phyloP scores from a whole-genome alignment of 495 filamentous ascomycete genomes.

The Wilcoxina mikolae region DNA sequence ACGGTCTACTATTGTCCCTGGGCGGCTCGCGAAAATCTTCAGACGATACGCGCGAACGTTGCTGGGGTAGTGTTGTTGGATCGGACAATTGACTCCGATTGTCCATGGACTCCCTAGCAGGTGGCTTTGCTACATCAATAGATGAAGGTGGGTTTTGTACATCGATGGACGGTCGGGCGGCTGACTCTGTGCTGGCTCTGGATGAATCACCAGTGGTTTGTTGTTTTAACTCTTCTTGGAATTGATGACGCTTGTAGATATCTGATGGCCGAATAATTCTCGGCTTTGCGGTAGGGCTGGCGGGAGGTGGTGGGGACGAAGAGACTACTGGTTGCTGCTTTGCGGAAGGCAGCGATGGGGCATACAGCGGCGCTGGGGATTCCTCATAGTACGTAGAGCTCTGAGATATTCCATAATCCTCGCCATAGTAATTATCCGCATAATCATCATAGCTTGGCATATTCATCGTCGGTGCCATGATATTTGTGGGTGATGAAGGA shows the following conservation, averaged over 20 bases:
- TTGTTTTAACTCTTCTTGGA: not conserved
- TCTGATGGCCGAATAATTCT: conserved; percentile 7
- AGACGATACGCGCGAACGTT: not conserved
- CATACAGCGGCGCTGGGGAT: not conserved
- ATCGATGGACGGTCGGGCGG: not conserved
- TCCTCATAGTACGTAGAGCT: not conserved
- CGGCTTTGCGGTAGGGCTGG: conserved; percentile 2
- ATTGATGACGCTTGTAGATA: conserved; percentile 8
- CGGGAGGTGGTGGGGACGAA: not conserved
- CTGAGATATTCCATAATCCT: not conserved
- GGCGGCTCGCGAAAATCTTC: not conserved
- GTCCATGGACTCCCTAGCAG: no score
- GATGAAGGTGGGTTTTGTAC: not conserved
- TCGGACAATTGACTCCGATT: not conserved
- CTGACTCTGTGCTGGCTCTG: not conserved
- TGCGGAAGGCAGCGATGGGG: not conserved
- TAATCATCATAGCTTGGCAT: conserved; percentile 3
- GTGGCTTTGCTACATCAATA: not conserved
- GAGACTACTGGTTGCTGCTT: not conserved
- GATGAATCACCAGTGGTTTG: not conserved
- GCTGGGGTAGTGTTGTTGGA: not conserved
- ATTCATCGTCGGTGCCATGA: not conserved
- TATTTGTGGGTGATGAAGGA: not conserved
- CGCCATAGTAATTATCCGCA: not conserved
- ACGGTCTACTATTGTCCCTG: not conserved